Evolutionary conservation across 305 asterid genomes (phyloP), one percentile per base, ranked within the genome.

Genomic region (Ilex paraguariensis): DNA sequence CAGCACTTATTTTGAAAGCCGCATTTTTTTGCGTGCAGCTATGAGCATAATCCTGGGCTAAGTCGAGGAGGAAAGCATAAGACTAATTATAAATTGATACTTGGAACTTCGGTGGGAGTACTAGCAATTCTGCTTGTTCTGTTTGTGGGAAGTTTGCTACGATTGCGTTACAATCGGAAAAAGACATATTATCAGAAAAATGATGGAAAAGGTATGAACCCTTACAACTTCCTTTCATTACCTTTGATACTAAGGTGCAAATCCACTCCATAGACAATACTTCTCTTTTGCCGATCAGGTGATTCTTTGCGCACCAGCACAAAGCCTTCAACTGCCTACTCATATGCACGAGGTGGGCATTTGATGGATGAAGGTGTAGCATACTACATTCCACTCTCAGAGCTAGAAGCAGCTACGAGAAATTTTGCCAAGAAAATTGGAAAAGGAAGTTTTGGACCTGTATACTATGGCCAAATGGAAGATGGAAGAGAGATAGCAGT

Each of bases 401-500:
- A 87, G 64, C 62, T 93, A 54, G 94, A 93, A 81, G 86, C 80
- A 83, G 96, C 97, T 40, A 87, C 97, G 10, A 67, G 75, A 65
- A 49, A 30, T 40, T 93, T 84, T 70, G 85, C 94, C 21, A 87
- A 74, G 84, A 68, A 81, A 65, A 87, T 93, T 7, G 98, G 98
- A 52, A 85, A 90, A 77, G 98, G 98, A 70, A 90, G 98, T 69
- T 90, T 90, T 62, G 98, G 97, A 45, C 97, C 97, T 3, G 98
- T 93, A 44, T 93, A 81, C 71, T 84, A 93, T 60, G 98, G 98
- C 55, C 90, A 79, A 72, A 71, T 93, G 81, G 79, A 77, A 72
- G 97, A 87, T 44, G 97, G 97, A 31, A 93, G 87, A 73, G 98
- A 93, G 72, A 79, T 93, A 32, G 98, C 98, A 4, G 98, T 93